These are phyloP conservation scores for Aureobasidium sp. DNA, from an alignment of 2,329 filamentous ascomycete species.

Conservation along the genomic window DNA sequence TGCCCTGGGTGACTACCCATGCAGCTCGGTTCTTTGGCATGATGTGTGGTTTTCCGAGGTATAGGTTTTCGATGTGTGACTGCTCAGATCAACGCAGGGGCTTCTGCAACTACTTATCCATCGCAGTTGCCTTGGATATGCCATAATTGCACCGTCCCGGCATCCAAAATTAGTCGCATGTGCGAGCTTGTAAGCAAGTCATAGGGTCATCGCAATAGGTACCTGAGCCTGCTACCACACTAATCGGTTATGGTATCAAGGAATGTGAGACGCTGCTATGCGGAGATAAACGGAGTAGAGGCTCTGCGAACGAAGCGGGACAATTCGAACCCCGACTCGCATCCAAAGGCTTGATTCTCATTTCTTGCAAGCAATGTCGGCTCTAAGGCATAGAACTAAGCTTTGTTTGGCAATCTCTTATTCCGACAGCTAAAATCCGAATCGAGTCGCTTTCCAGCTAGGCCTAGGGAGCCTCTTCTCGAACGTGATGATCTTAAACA, in stretches of 20 bases:
- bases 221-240: neutral
- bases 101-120: neutral
- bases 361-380: neutral
- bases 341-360: neutral
- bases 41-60: neutral
- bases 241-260: neutral
- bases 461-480: no score
- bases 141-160: neutral
- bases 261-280: neutral
- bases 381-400: neutral
- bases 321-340: neutral
- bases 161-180: neutral
- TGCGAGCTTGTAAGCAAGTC: neutral
- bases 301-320: neutral
- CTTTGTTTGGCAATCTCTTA: neutral
- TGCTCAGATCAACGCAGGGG: neutral
- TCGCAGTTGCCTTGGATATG: neutral
- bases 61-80: neutral
- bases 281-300: neutral
- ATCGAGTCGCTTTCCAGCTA: no score
- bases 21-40: slow-evolving; percentile 21
- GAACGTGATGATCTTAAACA: no score
- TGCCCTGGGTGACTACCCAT: slow-evolving; percentile 19
- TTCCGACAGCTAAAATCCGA: neutral
- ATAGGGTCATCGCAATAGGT: neutral